Evolutionary conservation across 1,284 basidiomycete species (phyloP), one percentile per base, ranked within the genome.

Genomic region (Ustilago cynodontis): DNA sequence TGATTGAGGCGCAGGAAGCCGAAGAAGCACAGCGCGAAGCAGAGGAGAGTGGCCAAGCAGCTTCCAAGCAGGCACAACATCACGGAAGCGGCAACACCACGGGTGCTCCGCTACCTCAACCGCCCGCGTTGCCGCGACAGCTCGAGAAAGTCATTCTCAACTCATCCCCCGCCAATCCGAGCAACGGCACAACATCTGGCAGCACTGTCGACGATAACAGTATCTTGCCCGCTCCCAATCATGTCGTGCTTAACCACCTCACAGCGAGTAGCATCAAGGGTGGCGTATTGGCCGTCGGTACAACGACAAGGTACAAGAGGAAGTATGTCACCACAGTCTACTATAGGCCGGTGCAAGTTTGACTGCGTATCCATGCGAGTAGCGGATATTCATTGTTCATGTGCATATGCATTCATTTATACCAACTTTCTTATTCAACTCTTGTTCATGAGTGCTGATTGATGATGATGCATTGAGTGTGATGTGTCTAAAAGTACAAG

Each of bases 231-330:
- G 94, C 97, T 20, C 82, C 82, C 14, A 94, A 92, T 61, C 96
- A 98, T 87, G 94, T 94, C 37, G 94, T 98, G 45, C 88, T 99
- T 75, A 94, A 98, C 79, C 97, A 99, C 86, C 87, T 99, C 67
- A 94, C 94, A 71, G 98, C 96, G 57, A 96, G 94, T 86, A 94
- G 95, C 71, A 99, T 99, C 82, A 90, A 92, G 86, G 94, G 95
- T 85, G 95, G 95, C 3, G 94, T 96, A 51, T 87, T 99, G 50
- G 95, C 95, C 39, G 94, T 98, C 1, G 95, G 93, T 16, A 94
- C 92, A 59, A 98, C 96, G 60, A 95, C 93, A 50, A 88, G 96
- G 83, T 99, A 98, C 88, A 89, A 92, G 87, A 91, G 94, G 87
- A 99, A 99, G 90, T 91, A 91, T 83, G 90, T 91, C 78, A 90